These are phyloP conservation scores for Plasmodium cynomolgi DNA, from an alignment of 169 alveolate species.

Conservation along the genomic window DNA sequence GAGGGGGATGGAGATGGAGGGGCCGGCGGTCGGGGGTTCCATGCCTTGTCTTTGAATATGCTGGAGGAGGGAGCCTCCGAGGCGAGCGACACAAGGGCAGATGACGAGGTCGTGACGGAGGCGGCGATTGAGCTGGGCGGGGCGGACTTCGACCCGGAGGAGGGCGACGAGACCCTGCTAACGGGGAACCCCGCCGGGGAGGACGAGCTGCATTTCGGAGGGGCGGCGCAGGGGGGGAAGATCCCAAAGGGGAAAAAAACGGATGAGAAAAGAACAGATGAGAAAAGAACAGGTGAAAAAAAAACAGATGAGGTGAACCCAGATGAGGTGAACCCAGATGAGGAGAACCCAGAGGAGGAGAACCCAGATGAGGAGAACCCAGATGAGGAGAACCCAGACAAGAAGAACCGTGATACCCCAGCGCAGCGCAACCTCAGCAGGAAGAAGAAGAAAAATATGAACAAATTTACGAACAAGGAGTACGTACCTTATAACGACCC, in stretches of 20 bases:
- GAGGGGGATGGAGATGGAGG: slow-evolving; percentile 22
- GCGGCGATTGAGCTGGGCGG: neutral
- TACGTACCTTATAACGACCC: slow-evolving; percentile 72
- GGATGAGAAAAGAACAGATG: neutral
- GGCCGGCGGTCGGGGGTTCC: neutral
- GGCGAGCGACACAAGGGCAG: neutral
- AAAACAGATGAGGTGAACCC: too few relatives aligned
- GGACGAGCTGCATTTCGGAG: neutral
- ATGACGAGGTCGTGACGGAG: neutral
- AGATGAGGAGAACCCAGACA: neutral
- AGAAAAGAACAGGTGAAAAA: too few relatives aligned
- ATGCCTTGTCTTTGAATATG: slow-evolving; percentile 12
- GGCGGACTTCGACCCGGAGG: too few relatives aligned
- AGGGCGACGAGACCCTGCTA: neutral
- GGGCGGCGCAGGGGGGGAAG: neutral
- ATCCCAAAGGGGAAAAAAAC: neutral
- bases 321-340: too few relatives aligned
- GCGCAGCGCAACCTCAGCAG: neutral
- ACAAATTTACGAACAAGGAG: slow-evolving; percentile 25
- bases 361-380: neutral
- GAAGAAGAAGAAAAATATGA: slow-evolving; percentile 13
- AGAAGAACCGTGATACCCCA: neutral
- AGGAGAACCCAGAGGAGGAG: neutral
- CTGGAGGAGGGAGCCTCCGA: slow-evolving; percentile 1
- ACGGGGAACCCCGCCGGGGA: neutral